Conservation (phyloP, 768 basidiomycete species). For the Suillus spraguei region DNA sequence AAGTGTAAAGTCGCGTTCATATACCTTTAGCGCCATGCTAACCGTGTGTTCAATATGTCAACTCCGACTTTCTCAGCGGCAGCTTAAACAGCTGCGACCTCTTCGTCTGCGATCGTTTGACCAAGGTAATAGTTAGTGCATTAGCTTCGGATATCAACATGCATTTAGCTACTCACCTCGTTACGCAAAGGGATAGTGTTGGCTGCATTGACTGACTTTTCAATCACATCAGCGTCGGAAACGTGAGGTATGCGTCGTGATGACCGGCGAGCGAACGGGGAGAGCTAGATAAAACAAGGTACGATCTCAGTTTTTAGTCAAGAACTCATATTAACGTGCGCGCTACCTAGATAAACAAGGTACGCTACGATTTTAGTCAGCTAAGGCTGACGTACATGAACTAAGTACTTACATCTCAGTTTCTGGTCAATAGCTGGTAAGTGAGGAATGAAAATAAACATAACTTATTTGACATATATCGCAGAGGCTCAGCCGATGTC, state of each 20-base stretch:
- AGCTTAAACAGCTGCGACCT: conserved; percentile 74
- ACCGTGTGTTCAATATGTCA: conserved; percentile 85
- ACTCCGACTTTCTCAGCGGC: conserved; percentile 77
- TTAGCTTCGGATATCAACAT: conserved; percentile 3
- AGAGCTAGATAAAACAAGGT: too few relatives aligned
- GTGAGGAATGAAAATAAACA: too few relatives aligned
- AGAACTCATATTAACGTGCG: too few relatives aligned
- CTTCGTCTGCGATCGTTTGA: conserved; percentile 66
- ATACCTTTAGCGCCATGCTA: conserved; percentile 9
- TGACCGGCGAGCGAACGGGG: too few relatives aligned
- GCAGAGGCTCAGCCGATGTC: too few relatives aligned
- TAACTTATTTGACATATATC: too few relatives aligned
- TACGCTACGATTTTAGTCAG: too few relatives aligned
- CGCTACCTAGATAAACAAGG: too few relatives aligned
- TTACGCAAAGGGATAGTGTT: conserved; percentile 64
- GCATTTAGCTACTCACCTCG: conserved; percentile 41
- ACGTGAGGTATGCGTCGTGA: conserved; percentile 76
- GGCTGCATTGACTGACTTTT: conserved; percentile 56
- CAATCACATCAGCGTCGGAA: conserved; percentile 54
- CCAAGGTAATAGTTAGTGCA: conserved; percentile 85
- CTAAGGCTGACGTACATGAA: too few relatives aligned
- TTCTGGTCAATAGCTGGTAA: too few relatives aligned
- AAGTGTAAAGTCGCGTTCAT: conserved; percentile 59
- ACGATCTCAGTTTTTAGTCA: too few relatives aligned
- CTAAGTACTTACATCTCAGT: too few relatives aligned